Evolutionary conservation across 257 asterid species (phyloP).

Genomic region (Solanum ossicruentum): DNA sequence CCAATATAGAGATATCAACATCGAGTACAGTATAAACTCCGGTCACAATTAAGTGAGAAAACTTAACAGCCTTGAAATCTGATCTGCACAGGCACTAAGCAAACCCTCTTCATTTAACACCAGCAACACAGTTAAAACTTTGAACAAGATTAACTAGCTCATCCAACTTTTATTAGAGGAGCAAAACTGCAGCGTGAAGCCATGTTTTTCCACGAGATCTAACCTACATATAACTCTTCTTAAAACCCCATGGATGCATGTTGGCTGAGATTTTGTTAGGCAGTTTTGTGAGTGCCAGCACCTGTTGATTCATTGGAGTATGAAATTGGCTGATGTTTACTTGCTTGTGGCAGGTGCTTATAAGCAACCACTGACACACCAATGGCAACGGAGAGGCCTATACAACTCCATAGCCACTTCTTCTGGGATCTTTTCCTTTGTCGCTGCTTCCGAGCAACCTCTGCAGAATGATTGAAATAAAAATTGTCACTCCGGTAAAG

Average conservation of each 20-base stretch:
- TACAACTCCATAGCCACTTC: constrained; percentile 56
- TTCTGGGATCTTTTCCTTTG: constrained; percentile 31
- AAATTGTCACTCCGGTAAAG: background rate
- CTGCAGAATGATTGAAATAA: constrained; percentile 21
- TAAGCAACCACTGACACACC: constrained; percentile 46
- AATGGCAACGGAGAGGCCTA: constrained; percentile 39
- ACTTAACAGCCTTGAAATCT: background rate
- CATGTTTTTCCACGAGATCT: background rate
- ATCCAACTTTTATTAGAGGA: background rate
- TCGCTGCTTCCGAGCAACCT: constrained; percentile 47
- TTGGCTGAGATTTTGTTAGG: background rate
- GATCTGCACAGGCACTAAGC: background rate
- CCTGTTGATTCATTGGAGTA: background rate
- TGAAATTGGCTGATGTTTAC: constrained; percentile 7
- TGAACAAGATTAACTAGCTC: background rate
- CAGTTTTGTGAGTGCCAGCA: background rate
- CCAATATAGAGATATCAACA: background rate
- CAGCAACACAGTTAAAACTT: background rate
- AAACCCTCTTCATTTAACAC: background rate
- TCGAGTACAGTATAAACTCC: background rate
- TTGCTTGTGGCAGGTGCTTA: constrained; percentile 25
- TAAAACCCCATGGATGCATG: background rate
- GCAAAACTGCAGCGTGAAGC: background rate
- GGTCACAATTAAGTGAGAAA: background rate
- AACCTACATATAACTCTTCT: background rate